These are phyloP conservation scores for Fraxinus cuspidata DNA, from an alignment of 257 asterid species.

Conservation along the genomic window DNA sequence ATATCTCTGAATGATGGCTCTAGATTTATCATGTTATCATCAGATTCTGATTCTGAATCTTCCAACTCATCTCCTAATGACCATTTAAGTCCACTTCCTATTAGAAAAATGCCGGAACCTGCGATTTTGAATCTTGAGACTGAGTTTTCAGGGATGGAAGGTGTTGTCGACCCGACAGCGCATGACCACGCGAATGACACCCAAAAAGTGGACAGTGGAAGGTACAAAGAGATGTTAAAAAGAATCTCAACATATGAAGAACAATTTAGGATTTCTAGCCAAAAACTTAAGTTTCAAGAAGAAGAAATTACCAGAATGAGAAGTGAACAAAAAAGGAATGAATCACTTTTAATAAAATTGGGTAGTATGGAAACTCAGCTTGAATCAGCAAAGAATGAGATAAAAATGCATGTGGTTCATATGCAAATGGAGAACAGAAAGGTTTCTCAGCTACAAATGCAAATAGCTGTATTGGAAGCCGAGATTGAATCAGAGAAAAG, in stretches of 20 bases:
- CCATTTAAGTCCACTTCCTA: constrained; percentile 22
- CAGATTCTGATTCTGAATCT: constrained; percentile 80
- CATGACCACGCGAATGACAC: constrained; percentile 19
- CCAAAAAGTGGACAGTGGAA: constrained; percentile 17
- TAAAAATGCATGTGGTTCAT: constrained; percentile 40
- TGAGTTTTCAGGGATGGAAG: constrained; percentile 16
- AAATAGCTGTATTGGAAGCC: constrained; percentile 47
- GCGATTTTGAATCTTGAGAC: constrained; percentile 24
- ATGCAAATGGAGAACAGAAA: constrained; percentile 44
- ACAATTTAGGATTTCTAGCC: constrained; percentile 35
- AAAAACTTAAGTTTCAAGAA: constrained; percentile 47
- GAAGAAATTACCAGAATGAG: constrained; percentile 55
- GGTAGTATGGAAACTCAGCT: constrained; percentile 44
- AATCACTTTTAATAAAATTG: constrained; percentile 28
- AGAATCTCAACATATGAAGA: constrained; percentile 41
- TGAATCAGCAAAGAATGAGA: constrained; percentile 45
- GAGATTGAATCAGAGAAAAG: constrained; percentile 34
- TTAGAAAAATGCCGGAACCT: constrained; percentile 28
- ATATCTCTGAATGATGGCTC: constrained; percentile 52
- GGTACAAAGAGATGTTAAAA: constrained; percentile 27
- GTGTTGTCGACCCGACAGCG: constrained; percentile 13
- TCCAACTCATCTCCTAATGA: constrained; percentile 36
- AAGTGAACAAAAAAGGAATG: constrained; percentile 39
- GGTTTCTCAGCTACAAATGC: constrained; percentile 47
- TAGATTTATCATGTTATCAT: constrained; percentile 50